These are phyloP conservation scores for Penicillium parvum DNA, from an alignment of 495 filamentous ascomycete genomes.

Conservation along the genomic window DNA sequence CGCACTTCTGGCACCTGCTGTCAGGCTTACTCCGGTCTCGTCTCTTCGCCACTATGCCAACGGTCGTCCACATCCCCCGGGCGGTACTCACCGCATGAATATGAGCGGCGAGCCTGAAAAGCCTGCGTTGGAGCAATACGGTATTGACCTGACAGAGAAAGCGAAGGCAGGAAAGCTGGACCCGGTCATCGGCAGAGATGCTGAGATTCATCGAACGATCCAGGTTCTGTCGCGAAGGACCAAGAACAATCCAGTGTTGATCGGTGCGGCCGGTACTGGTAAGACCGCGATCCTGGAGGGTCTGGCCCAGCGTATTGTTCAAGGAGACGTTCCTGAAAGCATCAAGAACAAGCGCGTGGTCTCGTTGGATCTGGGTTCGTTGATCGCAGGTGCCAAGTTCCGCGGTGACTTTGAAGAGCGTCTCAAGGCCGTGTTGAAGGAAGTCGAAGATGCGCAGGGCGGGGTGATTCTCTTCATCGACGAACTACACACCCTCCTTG, in stretches of 20 bases:
- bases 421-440: slow-evolving; percentile 82
- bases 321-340: slow-evolving; percentile 91
- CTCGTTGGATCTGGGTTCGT: slow-evolving; percentile 76
- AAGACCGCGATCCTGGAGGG: slow-evolving; percentile 96
- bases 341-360: slow-evolving; percentile 93
- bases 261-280: slow-evolving; percentile 87
- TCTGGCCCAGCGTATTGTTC: slow-evolving; percentile 82
- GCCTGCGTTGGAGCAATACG: slow-evolving; percentile 82
- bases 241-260: slow-evolving; percentile 95
- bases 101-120: slow-evolving; percentile 75
- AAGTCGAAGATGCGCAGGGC: slow-evolving; percentile 84
- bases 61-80: slow-evolving; percentile 79
- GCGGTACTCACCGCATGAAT: slow-evolving; percentile 91
- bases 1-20: slow-evolving; percentile 9
- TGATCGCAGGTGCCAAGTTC: slow-evolving; percentile 95
- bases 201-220: slow-evolving; percentile 89
- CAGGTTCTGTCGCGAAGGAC: slow-evolving; percentile 89
- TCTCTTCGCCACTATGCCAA: slow-evolving; percentile 60
- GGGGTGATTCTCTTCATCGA: slow-evolving; percentile 93
- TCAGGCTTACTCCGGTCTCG: slow-evolving; percentile 7
- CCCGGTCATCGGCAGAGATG: slow-evolving; percentile 89
- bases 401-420: slow-evolving; percentile 95
- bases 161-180: slow-evolving; percentile 89
- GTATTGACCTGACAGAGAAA: slow-evolving; percentile 81
- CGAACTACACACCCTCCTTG: slow-evolving; percentile 87